Percentiles rank a stretch among this genome's conserved stretches.
These are phyloP conservation scores for Alternaria sp. DNA, from an alignment of 2,329 filamentous ascomycete genomes.

Conservation along the genomic window DNA sequence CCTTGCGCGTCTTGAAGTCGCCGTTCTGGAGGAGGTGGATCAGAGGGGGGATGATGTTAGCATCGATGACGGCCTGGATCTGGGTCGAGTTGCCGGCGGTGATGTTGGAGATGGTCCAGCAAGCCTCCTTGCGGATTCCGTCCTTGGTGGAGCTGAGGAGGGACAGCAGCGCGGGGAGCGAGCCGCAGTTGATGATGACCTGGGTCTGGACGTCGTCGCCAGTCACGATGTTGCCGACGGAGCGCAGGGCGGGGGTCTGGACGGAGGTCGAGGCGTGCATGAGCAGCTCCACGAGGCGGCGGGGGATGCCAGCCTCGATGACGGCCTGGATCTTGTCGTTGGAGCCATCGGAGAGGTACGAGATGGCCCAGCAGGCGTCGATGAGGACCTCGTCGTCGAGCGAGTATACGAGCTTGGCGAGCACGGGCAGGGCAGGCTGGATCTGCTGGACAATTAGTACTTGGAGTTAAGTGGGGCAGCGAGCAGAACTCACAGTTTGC, in stretches of 20 bases:
- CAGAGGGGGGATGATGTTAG: conserved; percentile 93
- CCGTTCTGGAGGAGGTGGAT: conserved; percentile 96
- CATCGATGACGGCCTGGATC: conserved; percentile 95
- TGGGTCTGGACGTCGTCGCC: conserved; percentile 98
- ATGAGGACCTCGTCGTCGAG: conserved; percentile 98
- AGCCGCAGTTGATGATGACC: conserved; percentile 98
- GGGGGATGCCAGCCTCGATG: conserved; percentile 96
- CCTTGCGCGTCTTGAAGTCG: conserved; percentile 98
- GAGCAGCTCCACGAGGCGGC: conserved; percentile 91
- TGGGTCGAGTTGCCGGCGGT: conserved; percentile 97
- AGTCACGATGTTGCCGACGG: conserved; percentile 98
- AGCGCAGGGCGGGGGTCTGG: conserved; percentile 94
- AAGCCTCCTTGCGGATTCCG: conserved; percentile 98
- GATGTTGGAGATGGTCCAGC: conserved; percentile 99
- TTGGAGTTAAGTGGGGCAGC: not conserved
- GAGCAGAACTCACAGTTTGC: conserved; percentile 74
- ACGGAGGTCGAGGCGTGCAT: conserved; percentile 99
- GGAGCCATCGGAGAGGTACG: conserved; percentile 94
- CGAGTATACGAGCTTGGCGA: conserved; percentile 97
- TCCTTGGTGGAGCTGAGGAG: conserved; percentile 97
- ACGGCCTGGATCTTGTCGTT: conserved; percentile 99
- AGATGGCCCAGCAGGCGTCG: conserved; percentile 99
- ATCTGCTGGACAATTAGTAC: conserved; percentile 65
- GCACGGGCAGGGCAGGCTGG: conserved; percentile 88
- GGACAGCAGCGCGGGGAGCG: conserved; percentile 88